These are phyloP conservation scores for Tephrocybe rancida DNA, from an alignment of 768 basidiomycete species.

Conservation along the genomic window DNA sequence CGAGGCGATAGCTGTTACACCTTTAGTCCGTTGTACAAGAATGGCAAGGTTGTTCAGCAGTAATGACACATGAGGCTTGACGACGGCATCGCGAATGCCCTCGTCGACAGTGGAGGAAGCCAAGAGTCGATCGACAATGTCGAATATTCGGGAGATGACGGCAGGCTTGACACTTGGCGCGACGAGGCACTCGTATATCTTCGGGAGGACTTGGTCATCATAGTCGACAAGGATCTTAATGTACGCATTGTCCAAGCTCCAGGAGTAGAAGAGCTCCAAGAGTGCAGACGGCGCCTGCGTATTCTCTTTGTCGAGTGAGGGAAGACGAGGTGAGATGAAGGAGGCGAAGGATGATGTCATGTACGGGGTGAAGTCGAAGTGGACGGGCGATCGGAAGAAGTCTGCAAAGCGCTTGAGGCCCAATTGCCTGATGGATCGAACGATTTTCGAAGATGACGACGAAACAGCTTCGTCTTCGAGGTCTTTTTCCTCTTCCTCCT, in stretches of 20 bases:
- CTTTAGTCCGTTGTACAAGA: conserved; percentile 67
- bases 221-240: conserved; percentile 68
- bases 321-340: conserved; percentile 84
- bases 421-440: conserved; percentile 74
- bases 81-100: conserved; percentile 48
- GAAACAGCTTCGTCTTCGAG: conserved; percentile 32
- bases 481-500: conserved; percentile 31
- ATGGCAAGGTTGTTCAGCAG: conserved; percentile 74
- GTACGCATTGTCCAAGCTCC: conserved; percentile 64
- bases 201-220: conserved; percentile 69
- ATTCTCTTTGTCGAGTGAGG: conserved; percentile 77
- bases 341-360: conserved; percentile 65
- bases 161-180: conserved; percentile 85
- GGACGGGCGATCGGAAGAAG: conserved; percentile 77
- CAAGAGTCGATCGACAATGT: conserved; percentile 78
- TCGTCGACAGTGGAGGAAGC: conserved; percentile 53
- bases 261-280: conserved; percentile 81
- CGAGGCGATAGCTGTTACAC: conserved; percentile 48
- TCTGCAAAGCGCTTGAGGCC: conserved; percentile 87
- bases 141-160: conserved; percentile 81
- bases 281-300: conserved; percentile 90
- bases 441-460: conserved; percentile 36
- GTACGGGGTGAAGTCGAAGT: conserved; percentile 77
- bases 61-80: conserved; percentile 70
- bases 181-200: conserved; percentile 80